A percentile compares a stretch with the other conserved stretches of the same genome.
Evolutionary conservation across 1,284 basidiomycete genomes (phyloP).

Genomic region (Cryptococcus deneoformans): DNA sequence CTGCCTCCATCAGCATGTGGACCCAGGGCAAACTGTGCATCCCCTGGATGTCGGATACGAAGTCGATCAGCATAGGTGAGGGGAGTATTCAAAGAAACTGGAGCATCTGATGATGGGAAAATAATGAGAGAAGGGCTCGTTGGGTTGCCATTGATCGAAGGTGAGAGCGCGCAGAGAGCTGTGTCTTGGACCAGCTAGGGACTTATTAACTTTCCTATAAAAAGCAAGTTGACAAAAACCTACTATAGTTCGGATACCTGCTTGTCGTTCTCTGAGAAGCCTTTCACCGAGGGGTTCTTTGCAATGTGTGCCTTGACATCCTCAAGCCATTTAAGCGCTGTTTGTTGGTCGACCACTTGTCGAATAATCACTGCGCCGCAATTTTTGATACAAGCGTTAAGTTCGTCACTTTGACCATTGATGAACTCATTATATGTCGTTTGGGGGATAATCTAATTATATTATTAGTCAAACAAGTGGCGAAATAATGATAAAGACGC

Average conservation of each 20-base stretch:
- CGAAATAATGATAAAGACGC: too few species aligned
- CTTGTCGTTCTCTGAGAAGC: slow-evolving; percentile 64
- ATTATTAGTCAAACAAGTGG: background rate
- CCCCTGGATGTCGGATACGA: slow-evolving; percentile 69
- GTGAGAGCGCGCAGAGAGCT: slow-evolving; percentile 68
- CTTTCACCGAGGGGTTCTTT: slow-evolving; percentile 55
- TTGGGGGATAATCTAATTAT: slow-evolving; percentile 57
- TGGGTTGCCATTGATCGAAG: slow-evolving; percentile 62
- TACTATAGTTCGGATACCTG: slow-evolving; percentile 69
- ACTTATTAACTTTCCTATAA: background rate
- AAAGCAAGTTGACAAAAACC: slow-evolving; percentile 1
- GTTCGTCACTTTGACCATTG: slow-evolving; percentile 49
- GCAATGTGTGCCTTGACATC: slow-evolving; percentile 59
- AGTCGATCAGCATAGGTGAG: slow-evolving; percentile 73
- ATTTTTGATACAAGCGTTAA: slow-evolving; percentile 55
- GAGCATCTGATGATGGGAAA: slow-evolving; percentile 52
- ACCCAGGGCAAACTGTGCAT: slow-evolving; percentile 64
- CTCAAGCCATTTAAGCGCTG: slow-evolving; percentile 62
- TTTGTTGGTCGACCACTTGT: slow-evolving; percentile 58
- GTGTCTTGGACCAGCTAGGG: slow-evolving; percentile 56
- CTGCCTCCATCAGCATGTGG: slow-evolving; percentile 74
- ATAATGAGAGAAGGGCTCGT: slow-evolving; percentile 59
- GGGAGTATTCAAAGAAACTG: slow-evolving; percentile 58
- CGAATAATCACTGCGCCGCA: slow-evolving; percentile 62
- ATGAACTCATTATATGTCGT: slow-evolving; percentile 56